phyloP scores from a whole-genome alignment of 495 filamentous ascomycete genomes.

The Lasiosphaeriaceae sp. region DNA sequence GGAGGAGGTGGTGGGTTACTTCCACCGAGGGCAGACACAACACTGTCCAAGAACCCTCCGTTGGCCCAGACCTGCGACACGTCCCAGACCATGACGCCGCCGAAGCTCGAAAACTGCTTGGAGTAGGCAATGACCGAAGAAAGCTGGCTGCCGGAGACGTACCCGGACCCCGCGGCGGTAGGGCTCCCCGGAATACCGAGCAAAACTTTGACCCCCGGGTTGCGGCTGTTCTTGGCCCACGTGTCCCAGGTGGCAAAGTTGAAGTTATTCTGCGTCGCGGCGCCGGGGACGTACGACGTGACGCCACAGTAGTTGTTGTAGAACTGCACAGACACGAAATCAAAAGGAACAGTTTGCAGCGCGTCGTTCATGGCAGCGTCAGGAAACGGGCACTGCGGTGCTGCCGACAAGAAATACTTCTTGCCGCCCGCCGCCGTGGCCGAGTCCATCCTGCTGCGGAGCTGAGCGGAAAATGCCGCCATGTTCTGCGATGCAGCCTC shows the following conservation, averaged over 20 bases:
- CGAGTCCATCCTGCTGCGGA: constrained; percentile 52
- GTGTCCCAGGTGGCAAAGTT: constrained; percentile 69
- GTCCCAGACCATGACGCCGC: constrained; percentile 74
- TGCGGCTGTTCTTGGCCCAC: constrained; percentile 62
- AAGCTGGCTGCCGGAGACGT: constrained; percentile 44
- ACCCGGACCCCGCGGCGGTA: constrained; percentile 58
- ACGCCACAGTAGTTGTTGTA: constrained; percentile 65
- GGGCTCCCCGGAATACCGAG: constrained; percentile 61
- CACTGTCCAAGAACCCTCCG: constrained; percentile 48
- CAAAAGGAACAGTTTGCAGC: constrained; percentile 52
- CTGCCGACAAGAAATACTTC: constrained; percentile 58
- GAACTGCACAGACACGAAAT: constrained; percentile 69
- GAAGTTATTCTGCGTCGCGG: constrained; percentile 52
- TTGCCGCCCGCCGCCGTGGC: constrained; percentile 32
- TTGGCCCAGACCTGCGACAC: constrained; percentile 59
- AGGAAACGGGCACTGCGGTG: constrained; percentile 65
- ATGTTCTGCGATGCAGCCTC: constrained; percentile 49
- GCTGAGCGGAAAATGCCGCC: constrained; percentile 51
- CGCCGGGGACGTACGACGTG: constrained; percentile 44
- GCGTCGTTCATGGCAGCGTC: constrained; percentile 57
- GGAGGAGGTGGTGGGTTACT: background rate
- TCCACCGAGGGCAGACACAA: constrained; percentile 28
- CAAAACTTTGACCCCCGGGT: constrained; percentile 61
- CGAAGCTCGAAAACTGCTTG: constrained; percentile 57
- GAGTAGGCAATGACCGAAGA: constrained; percentile 45